Conservation (phyloP, 371 early-diverging fungal species). For the Mortierella sp. region DNA sequence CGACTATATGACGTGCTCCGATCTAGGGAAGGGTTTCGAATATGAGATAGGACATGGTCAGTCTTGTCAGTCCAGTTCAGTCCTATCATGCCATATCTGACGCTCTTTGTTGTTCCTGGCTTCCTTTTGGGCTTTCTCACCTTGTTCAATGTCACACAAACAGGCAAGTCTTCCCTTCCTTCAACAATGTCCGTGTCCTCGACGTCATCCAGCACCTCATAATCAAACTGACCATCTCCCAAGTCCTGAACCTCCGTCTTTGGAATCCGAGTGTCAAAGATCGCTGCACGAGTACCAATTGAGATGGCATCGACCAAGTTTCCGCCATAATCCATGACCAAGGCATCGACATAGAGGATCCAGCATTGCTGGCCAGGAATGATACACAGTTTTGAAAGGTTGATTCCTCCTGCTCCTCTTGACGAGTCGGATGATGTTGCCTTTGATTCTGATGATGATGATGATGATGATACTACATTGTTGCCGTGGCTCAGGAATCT, state of each 20-base stretch:
- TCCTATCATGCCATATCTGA: no score
- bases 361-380: constrained; percentile 92
- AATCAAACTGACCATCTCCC: constrained; percentile 83
- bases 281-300: constrained; percentile 86
- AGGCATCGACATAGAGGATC: constrained; percentile 90
- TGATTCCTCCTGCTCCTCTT: constrained; percentile 77
- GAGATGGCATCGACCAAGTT: constrained; percentile 87
- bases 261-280: constrained; percentile 87
- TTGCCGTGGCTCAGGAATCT: constrained; percentile 76
- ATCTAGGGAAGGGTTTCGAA: constrained; percentile 60
- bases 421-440: constrained; percentile 1
- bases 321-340: constrained; percentile 92
- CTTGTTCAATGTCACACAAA: constrained; percentile 86
- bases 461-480: constrained; percentile 5
- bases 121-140: no score
- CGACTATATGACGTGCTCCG: constrained; percentile 84
- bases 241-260: constrained; percentile 77
- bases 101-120: no score
- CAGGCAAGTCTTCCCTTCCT: constrained; percentile 83
- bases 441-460: constrained; percentile 18
- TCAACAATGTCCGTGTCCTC: constrained; percentile 82
- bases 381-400: constrained; percentile 86
- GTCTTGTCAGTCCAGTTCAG: no score
- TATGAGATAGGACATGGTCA: background rate
- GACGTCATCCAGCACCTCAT: constrained; percentile 88